These are phyloP conservation scores for Diatrype stigma DNA, from an alignment of 2,329 filamentous ascomycete species.

Conservation along the genomic window DNA sequence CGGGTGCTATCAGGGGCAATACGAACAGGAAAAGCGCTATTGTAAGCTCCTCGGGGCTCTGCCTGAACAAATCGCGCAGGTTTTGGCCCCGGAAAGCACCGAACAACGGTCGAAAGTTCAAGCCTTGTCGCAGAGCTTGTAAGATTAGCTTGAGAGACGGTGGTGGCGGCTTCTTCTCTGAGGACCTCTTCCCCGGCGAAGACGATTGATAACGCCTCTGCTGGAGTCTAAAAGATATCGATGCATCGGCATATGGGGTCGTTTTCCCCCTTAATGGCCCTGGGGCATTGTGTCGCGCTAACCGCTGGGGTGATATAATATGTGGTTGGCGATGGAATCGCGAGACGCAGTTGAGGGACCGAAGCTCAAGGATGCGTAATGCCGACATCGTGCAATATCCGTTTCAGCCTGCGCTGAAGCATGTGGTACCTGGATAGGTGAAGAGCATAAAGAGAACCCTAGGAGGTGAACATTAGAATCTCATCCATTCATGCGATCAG, in stretches of 20 bases:
- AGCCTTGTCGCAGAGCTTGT: constrained; percentile 26
- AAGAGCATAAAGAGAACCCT: background rate
- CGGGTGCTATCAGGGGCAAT: background rate
- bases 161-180: constrained; percentile 18
- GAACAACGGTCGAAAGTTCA: constrained; percentile 32
- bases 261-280: constrained; percentile 3
- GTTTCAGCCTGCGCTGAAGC: constrained; percentile 2
- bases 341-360: constrained; percentile 10
- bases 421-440: background rate
- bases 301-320: constrained; percentile 4
- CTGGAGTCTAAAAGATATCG: constrained; percentile 11
- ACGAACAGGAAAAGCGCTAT: constrained; percentile 39
- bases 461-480: background rate
- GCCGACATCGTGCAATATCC: constrained; percentile 14
- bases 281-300: constrained; percentile 3
- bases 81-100: constrained; percentile 34
- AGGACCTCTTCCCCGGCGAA: constrained; percentile 10
- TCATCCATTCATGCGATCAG: too few relatives aligned
- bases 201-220: constrained; percentile 23
- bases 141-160: constrained; percentile 22
- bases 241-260: constrained; percentile 5
- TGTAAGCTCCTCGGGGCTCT: constrained; percentile 41
- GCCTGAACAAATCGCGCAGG: constrained; percentile 33
- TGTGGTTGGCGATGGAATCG: constrained; percentile 15
- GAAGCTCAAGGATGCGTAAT: constrained; percentile 11